Evolutionary conservation across 1,284 basidiomycete genomes (phyloP), one percentile per base, ranked within the genome.

Genomic region (Cutaneotrichosporon daszewskae): DNA sequence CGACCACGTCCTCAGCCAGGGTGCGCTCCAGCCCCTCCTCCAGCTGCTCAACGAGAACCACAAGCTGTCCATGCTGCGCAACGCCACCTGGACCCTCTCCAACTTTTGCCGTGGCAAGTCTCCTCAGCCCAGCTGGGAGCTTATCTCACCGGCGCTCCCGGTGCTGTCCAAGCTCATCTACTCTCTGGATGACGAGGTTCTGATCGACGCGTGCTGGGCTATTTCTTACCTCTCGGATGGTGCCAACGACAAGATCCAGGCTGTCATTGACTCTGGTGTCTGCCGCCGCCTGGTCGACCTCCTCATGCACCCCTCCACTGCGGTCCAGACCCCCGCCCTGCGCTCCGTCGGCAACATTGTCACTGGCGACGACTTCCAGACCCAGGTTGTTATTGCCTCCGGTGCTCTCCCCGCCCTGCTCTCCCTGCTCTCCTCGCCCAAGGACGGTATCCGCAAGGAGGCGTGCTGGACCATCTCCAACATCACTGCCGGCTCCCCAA

Each of bases 381-480:
- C 94, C 11, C 94, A 98, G 72, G 92, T 98, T 41, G 86, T 98
- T 48, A 94, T 98, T 64, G 89, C 92, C 20, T 94, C 90, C 11
- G 94, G 94, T 40, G 88, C 94, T 18, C 84, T 98, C 24, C 84
- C 88, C 8, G 94, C 94, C 6, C 80, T 98, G 32, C 81, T 98
- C 35, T 84, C 87, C 28, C 77, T 98, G 14, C 77, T 98, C 45
- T 91, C 87, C 1, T 95, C 90, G 27, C 87, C 90, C 37, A 97
- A 97, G 75, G 94, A 98, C 60, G 94, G 92, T 44, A 81, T 81
- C 60, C 73, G 78, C 55, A 81, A 81, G 77, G 95, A 99, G 73
- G 92, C 95, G 14, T 99, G 95, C 77, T 99, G 95, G 95, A 99
- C 95, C 29, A 98, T 99, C 66, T 96, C 91, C 47, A 99, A 99